phyloP scores from a whole-genome alignment of 495 filamentous ascomycete species.

The Penicillium diatomitis region DNA sequence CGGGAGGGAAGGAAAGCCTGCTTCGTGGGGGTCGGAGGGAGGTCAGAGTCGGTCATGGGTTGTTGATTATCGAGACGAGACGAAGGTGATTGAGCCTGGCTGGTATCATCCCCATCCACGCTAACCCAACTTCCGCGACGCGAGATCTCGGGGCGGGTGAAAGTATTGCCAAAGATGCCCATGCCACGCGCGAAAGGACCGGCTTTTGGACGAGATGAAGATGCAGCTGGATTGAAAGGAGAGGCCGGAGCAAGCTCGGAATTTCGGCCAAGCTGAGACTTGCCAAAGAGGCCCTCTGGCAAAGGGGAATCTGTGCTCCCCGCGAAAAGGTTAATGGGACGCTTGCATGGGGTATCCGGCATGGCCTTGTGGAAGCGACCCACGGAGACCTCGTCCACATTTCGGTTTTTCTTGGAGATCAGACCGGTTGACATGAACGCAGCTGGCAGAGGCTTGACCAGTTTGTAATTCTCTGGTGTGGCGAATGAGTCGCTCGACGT shows the following conservation, averaged over 20 bases:
- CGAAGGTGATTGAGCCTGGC: slow-evolving; percentile 45
- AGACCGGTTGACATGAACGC: slow-evolving; percentile 93
- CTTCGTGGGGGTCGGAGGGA: slow-evolving; percentile 92
- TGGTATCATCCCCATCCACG: slow-evolving; percentile 62
- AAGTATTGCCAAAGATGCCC: slow-evolving; percentile 57
- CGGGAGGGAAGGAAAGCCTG: slow-evolving; percentile 43
- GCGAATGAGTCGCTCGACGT: slow-evolving; percentile 50
- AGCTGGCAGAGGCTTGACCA: slow-evolving; percentile 70
- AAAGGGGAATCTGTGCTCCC: slow-evolving; percentile 48
- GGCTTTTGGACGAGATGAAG: slow-evolving; percentile 30
- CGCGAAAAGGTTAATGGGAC: slow-evolving; percentile 54
- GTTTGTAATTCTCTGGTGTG: slow-evolving; percentile 77
- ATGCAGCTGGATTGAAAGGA: slow-evolving; percentile 47
- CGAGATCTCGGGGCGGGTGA: slow-evolving; percentile 40
- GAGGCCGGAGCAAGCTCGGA: slow-evolving; percentile 57
- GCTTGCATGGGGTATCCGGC: slow-evolving; percentile 96
- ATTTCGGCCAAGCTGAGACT: slow-evolving; percentile 45
- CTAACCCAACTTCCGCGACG: slow-evolving; percentile 70
- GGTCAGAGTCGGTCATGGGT: slow-evolving; percentile 56
- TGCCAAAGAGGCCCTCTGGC: slow-evolving; percentile 46
- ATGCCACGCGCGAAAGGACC: slow-evolving; percentile 58
- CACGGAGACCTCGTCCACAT: slow-evolving; percentile 41
- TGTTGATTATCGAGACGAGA: slow-evolving; percentile 46
- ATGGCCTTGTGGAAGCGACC: slow-evolving; percentile 36
- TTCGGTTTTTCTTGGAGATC: slow-evolving; percentile 74